A percentile compares a stretch with the other conserved stretches of the same genome.
These are phyloP conservation scores for Mitragyna speciosa DNA, from an alignment of 257 asterid genomes.

Conservation along the genomic window DNA sequence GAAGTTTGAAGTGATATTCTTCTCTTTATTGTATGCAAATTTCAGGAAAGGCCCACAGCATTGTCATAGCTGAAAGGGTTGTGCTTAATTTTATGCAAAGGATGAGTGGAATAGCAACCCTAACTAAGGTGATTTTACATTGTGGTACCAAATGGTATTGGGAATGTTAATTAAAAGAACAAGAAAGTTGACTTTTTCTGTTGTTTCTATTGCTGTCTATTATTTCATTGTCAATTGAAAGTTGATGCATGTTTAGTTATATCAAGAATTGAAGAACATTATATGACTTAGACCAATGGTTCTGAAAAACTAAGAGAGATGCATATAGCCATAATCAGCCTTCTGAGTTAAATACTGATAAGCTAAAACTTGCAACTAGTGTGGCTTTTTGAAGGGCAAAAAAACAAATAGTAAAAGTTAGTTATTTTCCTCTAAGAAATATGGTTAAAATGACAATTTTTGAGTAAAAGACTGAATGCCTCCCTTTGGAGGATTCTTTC, in stretches of 20 bases:
- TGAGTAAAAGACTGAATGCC: no score
- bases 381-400: no score
- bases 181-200: not conserved
- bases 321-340: no score
- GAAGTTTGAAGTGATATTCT: constrained; percentile 11
- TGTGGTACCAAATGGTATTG: constrained; percentile 5
- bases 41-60: constrained; percentile 85
- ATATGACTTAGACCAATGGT: not conserved
- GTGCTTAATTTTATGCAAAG: constrained; percentile 98
- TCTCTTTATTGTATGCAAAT: constrained; percentile 17
- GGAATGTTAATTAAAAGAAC: not conserved
- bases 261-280: not conserved
- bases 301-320: no score
- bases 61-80: constrained; percentile 91
- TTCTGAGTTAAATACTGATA: no score
- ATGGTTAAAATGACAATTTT: no score
- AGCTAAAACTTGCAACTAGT: no score
- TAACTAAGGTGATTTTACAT: constrained; percentile 63
- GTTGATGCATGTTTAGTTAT: not conserved
- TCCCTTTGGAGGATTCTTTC: no score
- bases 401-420: no score
- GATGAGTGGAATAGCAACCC: constrained; percentile 99
- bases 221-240: not conserved
- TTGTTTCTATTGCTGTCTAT: not conserved
- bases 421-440: no score